Evolutionary conservation across 225 moss, liverwort and hornwort genomes (phyloP).

Genomic region (Marchantia polymorpha): DNA sequence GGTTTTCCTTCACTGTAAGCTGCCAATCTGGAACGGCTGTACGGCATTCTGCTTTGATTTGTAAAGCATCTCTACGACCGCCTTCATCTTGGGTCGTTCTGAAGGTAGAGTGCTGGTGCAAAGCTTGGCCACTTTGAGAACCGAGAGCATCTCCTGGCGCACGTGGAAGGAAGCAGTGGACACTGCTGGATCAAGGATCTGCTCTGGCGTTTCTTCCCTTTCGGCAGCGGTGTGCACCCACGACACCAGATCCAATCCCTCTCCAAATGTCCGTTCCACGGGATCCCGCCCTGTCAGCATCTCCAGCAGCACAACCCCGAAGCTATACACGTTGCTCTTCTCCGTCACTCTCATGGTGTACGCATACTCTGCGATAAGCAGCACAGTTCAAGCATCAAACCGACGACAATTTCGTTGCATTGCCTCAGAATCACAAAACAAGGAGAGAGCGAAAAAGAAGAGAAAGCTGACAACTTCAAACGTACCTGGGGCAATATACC

Average conservation of each 20-base stretch:
- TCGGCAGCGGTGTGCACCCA: conserved; percentile 41
- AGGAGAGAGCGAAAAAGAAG: background rate
- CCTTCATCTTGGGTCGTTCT: conserved; percentile 48
- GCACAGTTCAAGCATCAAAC: background rate
- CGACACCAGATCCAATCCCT: conserved; percentile 42
- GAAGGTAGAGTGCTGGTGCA: conserved; percentile 40
- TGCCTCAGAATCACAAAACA: background rate
- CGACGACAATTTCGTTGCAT: background rate
- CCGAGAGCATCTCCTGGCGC: conserved; percentile 42
- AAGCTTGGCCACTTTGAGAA: conserved; percentile 40
- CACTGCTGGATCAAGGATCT: conserved; percentile 41
- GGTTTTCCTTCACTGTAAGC: background rate
- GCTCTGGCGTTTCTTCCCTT: conserved; percentile 35
- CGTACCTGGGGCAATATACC: conserved; percentile 51
- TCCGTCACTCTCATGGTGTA: conserved; percentile 53
- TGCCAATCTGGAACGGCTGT: conserved; percentile 3
- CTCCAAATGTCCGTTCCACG: conserved; percentile 36
- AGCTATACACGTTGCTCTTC: conserved; percentile 53
- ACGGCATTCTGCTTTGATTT: conserved; percentile 26
- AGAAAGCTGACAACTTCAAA: background rate
- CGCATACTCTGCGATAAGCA: conserved; percentile 38
- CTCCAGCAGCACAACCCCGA: conserved; percentile 51
- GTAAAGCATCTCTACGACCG: conserved; percentile 46
- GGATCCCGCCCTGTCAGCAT: conserved; percentile 42
- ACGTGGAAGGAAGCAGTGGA: conserved; percentile 43